A percentile compares a stretch with the other conserved stretches of the same genome.
Conservation (phyloP, 495 filamentous ascomycete species). For the Penicillium simplicissimum region DNA sequence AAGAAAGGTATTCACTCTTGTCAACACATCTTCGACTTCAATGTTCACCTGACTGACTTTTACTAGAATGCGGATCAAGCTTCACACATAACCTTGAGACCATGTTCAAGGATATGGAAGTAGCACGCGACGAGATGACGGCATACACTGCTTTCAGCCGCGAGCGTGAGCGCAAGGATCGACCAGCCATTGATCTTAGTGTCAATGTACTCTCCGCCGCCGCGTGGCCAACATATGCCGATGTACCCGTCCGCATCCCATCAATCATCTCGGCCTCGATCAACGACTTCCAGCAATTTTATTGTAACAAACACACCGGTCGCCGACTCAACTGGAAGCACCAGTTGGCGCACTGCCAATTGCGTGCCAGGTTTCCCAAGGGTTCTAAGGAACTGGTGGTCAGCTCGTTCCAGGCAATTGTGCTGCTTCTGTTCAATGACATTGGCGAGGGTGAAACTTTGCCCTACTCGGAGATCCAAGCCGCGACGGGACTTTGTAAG, state of each 20-base stretch:
- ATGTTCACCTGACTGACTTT: slow-evolving; percentile 11
- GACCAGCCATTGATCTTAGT: slow-evolving; percentile 68
- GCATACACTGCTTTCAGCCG: slow-evolving; percentile 64
- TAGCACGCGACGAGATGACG: slow-evolving; percentile 79
- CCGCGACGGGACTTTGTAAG: slow-evolving; percentile 67
- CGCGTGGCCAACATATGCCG: slow-evolving; percentile 91
- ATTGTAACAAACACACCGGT: slow-evolving; percentile 82
- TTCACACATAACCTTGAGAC: slow-evolving; percentile 97
- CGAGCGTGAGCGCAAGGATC: slow-evolving; percentile 45
- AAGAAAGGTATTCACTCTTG: slow-evolving; percentile 61
- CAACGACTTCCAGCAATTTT: slow-evolving; percentile 74
- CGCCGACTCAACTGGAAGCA: slow-evolving; percentile 91
- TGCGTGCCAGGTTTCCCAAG: slow-evolving; percentile 74
- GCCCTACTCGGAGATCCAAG: slow-evolving; percentile 67
- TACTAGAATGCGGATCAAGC: slow-evolving; percentile 78
- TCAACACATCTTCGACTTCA: not conserved
- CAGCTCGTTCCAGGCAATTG: slow-evolving; percentile 85
- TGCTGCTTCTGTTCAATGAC: slow-evolving; percentile 90
- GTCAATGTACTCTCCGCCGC: slow-evolving; percentile 84
- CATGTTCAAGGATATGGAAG: slow-evolving; percentile 98
- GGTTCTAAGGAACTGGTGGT: slow-evolving; percentile 84
- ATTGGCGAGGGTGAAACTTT: slow-evolving; percentile 56
- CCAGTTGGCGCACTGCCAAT: slow-evolving; percentile 79
- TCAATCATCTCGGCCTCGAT: slow-evolving; percentile 66
- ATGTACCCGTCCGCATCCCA: slow-evolving; percentile 75